Percentiles rank a stretch among this genome's conserved stretches.
Evolutionary conservation across 2,329 filamentous ascomycete species (phyloP).

Genomic region (Fusarium caatingaense): DNA sequence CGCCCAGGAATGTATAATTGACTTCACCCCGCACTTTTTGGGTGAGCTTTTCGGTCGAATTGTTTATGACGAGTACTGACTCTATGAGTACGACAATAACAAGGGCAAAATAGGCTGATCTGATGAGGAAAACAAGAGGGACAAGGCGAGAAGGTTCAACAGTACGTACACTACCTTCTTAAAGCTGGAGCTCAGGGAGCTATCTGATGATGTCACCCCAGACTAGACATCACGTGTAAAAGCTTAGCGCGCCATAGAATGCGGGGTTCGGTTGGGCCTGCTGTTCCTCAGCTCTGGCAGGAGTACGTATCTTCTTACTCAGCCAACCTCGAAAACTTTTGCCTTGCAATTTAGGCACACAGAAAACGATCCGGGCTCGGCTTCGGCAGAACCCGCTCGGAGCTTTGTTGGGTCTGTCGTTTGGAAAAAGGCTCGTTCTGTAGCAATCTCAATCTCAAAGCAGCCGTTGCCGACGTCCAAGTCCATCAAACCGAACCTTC

Average conservation of each 20-base stretch:
- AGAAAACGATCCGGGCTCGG: slow-evolving; percentile 42
- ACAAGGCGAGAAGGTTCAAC: slow-evolving; percentile 19
- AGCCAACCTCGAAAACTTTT: not conserved
- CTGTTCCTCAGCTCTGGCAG: slow-evolving; percentile 19
- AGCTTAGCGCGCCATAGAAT: slow-evolving; percentile 42
- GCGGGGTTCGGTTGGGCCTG: slow-evolving; percentile 44
- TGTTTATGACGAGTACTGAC: slow-evolving; percentile 30
- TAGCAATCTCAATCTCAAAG: slow-evolving; percentile 51
- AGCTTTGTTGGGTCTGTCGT: slow-evolving; percentile 44
- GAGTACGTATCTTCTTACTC: slow-evolving; percentile 34
- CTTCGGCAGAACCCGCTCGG: slow-evolving; percentile 53
- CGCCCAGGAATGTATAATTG: slow-evolving; percentile 33
- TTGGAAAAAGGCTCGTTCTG: slow-evolving; percentile 57
- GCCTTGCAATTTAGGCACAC: slow-evolving; percentile 47
- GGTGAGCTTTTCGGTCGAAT: slow-evolving; percentile 21
- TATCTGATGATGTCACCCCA: slow-evolving; percentile 46
- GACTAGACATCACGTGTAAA: slow-evolving; percentile 40
- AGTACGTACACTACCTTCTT: slow-evolving; percentile 48
- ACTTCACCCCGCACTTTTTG: slow-evolving; percentile 46
- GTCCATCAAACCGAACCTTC: slow-evolving; percentile 52
- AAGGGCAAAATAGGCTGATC: slow-evolving; percentile 43
- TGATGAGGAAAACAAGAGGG: slow-evolving; percentile 20
- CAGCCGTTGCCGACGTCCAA: slow-evolving; percentile 44
- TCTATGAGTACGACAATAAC: slow-evolving; percentile 8
- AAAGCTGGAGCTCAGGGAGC: slow-evolving; percentile 46